Evolutionary conservation across 2,329 filamentous ascomycete species (phyloP).

Genomic region (Fusarium compactum): DNA sequence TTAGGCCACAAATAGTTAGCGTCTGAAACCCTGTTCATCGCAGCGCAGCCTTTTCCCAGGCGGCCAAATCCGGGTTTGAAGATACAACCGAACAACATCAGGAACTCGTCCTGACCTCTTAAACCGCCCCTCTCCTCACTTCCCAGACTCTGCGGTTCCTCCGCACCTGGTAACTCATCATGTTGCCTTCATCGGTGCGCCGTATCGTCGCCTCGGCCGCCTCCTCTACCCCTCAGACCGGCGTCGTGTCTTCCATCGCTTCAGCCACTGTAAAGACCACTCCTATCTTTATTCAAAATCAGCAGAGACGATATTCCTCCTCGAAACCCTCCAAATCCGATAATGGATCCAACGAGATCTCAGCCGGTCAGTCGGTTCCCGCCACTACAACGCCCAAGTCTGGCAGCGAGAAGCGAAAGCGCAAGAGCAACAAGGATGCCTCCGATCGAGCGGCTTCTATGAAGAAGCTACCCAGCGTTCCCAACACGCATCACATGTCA

Average conservation of each 20-base stretch:
- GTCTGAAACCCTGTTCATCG: slow-evolving; percentile 40
- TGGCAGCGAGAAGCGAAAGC: slow-evolving; percentile 66
- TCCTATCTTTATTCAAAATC: slow-evolving; percentile 55
- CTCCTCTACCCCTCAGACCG: slow-evolving; percentile 59
- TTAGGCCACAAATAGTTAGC: slow-evolving; percentile 53
- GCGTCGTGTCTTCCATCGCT: slow-evolving; percentile 58
- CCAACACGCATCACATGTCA: slow-evolving; percentile 78
- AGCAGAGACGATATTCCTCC: slow-evolving; percentile 69
- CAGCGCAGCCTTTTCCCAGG: slow-evolving; percentile 53
- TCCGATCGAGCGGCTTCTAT: slow-evolving; percentile 59
- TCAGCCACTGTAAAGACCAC: slow-evolving; percentile 56
- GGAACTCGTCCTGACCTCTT: slow-evolving; percentile 47
- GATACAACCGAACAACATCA: slow-evolving; percentile 52
- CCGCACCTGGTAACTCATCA: slow-evolving; percentile 52
- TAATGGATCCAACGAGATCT: slow-evolving; percentile 65
- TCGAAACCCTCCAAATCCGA: slow-evolving; percentile 73
- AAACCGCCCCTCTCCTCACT: slow-evolving; percentile 35
- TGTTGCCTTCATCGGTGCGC: slow-evolving; percentile 69
- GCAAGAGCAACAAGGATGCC: slow-evolving; percentile 66
- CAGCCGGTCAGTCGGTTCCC: slow-evolving; percentile 63
- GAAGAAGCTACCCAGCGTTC: slow-evolving; percentile 77
- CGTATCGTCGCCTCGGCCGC: slow-evolving; percentile 64
- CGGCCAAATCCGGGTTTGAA: slow-evolving; percentile 55
- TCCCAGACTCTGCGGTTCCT: slow-evolving; percentile 30
- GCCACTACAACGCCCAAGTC: slow-evolving; percentile 59